A percentile compares a stretch with the other conserved stretches of the same genome.
These are phyloP conservation scores for Usnea hakonensis DNA, from an alignment of 495 filamentous ascomycete species.

Conservation along the genomic window DNA sequence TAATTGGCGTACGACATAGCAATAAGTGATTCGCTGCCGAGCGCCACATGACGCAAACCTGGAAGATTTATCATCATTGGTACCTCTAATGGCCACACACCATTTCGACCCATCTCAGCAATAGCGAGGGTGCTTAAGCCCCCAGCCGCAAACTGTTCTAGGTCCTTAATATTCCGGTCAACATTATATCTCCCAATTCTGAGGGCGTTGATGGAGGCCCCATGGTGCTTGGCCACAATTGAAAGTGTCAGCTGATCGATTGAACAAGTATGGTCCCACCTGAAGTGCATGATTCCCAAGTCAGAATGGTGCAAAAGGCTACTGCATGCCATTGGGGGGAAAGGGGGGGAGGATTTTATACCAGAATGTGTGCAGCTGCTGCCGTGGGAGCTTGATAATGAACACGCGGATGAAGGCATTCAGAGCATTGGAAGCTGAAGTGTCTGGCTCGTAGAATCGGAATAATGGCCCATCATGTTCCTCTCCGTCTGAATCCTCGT, in stretches of 20 bases:
- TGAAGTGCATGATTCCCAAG: not conserved
- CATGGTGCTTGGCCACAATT: not conserved
- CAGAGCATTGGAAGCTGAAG: not conserved
- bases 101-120: not conserved
- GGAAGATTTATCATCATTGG: too few relatives aligned
- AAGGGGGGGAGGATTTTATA: too few relatives aligned
- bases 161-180: not conserved
- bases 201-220: not conserved
- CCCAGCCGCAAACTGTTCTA: not conserved
- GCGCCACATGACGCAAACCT: not conserved
- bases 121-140: not conserved
- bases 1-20: not conserved
- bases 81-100: not conserved
- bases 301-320: not conserved
- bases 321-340: not conserved
- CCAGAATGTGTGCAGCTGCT: not conserved
- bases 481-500: not conserved
- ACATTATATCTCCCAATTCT: not conserved
- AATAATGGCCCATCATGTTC: not conserved
- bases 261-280: not conserved
- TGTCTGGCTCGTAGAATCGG: not conserved
- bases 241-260: not conserved
- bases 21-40: not conserved
- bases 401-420: slow-evolving; percentile 1
- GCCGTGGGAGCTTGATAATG: not conserved